Evolutionary conservation across 768 basidiomycete genomes (phyloP), one percentile per base, ranked within the genome.

Genomic region (Boletales sp.): DNA sequence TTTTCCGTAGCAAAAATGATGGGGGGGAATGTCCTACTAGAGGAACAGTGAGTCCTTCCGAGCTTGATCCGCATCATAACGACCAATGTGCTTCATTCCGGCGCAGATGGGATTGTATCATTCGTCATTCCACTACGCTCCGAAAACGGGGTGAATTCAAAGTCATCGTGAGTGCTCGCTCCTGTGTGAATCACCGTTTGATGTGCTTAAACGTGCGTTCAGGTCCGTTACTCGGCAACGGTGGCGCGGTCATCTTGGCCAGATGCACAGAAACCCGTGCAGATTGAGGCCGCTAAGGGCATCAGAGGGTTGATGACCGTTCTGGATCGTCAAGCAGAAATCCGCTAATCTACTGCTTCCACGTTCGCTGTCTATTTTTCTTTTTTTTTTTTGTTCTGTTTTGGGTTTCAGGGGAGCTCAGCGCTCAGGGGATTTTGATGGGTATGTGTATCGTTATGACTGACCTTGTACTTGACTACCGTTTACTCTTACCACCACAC

Each of bases 241-340:
- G 69, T 72, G 44, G 70, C 70, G 28, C 69, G 70, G 57, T 70
- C 70, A 37, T 32, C 38, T 35, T 57, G 57, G 48, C 65, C 69
- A 47, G 70, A 71, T 59, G 70, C 64, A n/a, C 70, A 72, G 48
- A 63, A 30, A 46, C 72, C 70, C n/a, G 63, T 72, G 7, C 56
- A 64, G 25, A 59, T 72, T 21, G 62, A 68, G 28, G 67, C 70
- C 21, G 70, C 66, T 17, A 57, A 67, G 47, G 70, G 71, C 42
- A 51, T 72, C 32, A 62, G 49, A 39, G 70, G 70, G 12, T 40
- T 72, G 42, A 72, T 72, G 70, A 72, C 72, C 35, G 61, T 72
- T 37, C 9, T 71, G 47, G 55, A 71, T 44, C 67, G 72, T 19
- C 57, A 70, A 5, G 61, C 57, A 34, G 62, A 64, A 25, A 34